phyloP scores from a whole-genome alignment of 768 basidiomycete genomes.

The Leccinum fibrillosum region DNA sequence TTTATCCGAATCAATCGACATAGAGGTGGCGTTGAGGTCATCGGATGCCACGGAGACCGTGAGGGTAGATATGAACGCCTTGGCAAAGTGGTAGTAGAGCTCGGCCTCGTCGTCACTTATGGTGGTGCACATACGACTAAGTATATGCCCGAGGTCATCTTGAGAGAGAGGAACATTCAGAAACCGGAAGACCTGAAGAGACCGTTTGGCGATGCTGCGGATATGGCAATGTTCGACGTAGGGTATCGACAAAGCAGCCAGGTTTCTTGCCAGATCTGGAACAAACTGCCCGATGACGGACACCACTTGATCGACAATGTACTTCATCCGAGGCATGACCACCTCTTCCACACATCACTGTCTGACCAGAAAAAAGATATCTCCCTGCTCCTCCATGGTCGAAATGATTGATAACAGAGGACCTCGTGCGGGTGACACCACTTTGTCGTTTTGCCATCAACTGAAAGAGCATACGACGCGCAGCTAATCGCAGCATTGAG shows the following conservation, averaged over 20 bases:
- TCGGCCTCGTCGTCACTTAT: slow-evolving; percentile 73
- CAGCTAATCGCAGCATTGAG: slow-evolving; percentile 63
- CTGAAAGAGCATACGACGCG: slow-evolving; percentile 82
- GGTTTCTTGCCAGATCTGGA: slow-evolving; percentile 64
- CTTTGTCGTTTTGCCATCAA: slow-evolving; percentile 59
- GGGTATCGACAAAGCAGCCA: slow-evolving; percentile 67
- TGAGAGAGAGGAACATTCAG: slow-evolving; percentile 70
- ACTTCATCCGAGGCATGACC: slow-evolving; percentile 63
- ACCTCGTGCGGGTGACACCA: slow-evolving; percentile 42
- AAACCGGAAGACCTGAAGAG: slow-evolving; percentile 85
- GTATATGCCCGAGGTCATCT: slow-evolving; percentile 69
- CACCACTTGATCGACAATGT: slow-evolving; percentile 64
- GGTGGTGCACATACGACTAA: slow-evolving; percentile 84
- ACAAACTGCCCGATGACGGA: slow-evolving; percentile 68
- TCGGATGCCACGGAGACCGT: slow-evolving; percentile 53
- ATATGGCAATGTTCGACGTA: slow-evolving; percentile 91
- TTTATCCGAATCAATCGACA: background rate
- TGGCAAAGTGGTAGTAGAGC: slow-evolving; percentile 78
- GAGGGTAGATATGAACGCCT: slow-evolving; percentile 78
- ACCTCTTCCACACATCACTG: slow-evolving; percentile 51
- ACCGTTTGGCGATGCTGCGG: slow-evolving; percentile 83
- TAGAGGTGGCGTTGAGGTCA: slow-evolving; percentile 48
- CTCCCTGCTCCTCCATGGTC: slow-evolving; percentile 56
- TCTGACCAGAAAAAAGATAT: slow-evolving; percentile 68
- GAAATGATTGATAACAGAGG: slow-evolving; percentile 50